These are phyloP conservation scores for Sicyos baderoa DNA, from an alignment of 306 rosid species.

Conservation along the genomic window DNA sequence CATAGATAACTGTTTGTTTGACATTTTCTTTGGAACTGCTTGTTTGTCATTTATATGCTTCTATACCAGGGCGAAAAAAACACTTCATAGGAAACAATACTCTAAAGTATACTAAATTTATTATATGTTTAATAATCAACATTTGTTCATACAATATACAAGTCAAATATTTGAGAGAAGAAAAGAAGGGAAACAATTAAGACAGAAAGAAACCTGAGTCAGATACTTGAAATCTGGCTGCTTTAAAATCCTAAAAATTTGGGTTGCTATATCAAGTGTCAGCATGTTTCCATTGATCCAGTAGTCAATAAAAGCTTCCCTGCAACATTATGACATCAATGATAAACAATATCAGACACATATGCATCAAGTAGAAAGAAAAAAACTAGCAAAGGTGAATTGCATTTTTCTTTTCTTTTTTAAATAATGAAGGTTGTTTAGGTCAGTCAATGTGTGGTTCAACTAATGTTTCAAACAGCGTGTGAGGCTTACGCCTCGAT, in stretches of 20 bases:
- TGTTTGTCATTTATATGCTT: too few relatives aligned
- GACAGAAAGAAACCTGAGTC: slow-evolving; percentile 69
- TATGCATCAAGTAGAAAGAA: neutral
- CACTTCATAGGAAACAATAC: neutral
- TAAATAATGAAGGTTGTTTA: neutral
- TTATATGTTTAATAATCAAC: neutral
- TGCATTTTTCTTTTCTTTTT: too few relatives aligned
- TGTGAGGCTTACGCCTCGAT: too few relatives aligned
- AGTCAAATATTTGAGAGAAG: too few relatives aligned
- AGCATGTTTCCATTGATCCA: slow-evolving; percentile 84
- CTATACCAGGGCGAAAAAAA: neutral
- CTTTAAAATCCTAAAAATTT: slow-evolving; percentile 70
- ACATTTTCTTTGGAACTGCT: too few relatives aligned
- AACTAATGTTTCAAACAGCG: too few relatives aligned
- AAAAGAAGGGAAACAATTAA: too few relatives aligned
- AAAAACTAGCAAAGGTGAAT: neutral
- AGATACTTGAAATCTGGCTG: slow-evolving; percentile 76
- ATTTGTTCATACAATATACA: too few relatives aligned
- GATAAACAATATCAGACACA: neutral
- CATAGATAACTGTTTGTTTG: neutral
- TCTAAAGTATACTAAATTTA: neutral
- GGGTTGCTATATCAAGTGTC: slow-evolving; percentile 78
- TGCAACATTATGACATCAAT: slow-evolving; percentile 21
- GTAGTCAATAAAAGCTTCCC: slow-evolving; percentile 73
- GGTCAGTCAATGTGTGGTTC: neutral